phyloP scores from a whole-genome alignment of 2,329 filamentous ascomycete species.

The Fusarium nanum region DNA sequence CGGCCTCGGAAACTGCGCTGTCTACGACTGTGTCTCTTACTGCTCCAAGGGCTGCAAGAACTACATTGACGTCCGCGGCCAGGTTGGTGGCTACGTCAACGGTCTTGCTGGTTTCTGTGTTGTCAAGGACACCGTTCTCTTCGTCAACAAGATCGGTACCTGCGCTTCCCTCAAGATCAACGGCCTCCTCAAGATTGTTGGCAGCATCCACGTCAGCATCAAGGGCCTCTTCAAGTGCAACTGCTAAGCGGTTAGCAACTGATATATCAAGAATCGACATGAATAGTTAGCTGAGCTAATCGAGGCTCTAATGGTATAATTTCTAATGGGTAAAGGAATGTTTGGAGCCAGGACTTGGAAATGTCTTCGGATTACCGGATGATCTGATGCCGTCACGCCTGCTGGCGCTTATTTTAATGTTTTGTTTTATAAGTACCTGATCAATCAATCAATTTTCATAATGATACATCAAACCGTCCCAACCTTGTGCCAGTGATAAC shows the following conservation, averaged over 20 bases:
- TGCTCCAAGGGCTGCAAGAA: conserved; percentile 54
- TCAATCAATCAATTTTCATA: conserved; percentile 15
- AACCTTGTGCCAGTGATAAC: not conserved
- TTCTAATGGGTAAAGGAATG: conserved; percentile 22
- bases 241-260: conserved; percentile 44
- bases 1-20: conserved; percentile 48
- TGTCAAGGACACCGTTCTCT: conserved; percentile 48
- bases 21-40: conserved; percentile 54
- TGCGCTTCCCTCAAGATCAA: conserved; percentile 47
- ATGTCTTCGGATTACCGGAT: conserved; percentile 29
- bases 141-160: conserved; percentile 42
- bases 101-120: conserved; percentile 51
- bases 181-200: conserved; percentile 51
- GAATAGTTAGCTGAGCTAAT: not conserved
- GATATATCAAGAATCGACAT: not conserved
- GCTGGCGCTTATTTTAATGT: conserved; percentile 2
- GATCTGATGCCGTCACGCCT: conserved; percentile 12
- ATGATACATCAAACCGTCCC: conserved; percentile 2
- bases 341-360: conserved; percentile 5
- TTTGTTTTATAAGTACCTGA: conserved; percentile 7
- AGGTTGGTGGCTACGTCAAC: conserved; percentile 47
- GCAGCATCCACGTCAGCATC: conserved; percentile 47
- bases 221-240: conserved; percentile 50
- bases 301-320: conserved; percentile 8
- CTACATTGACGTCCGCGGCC: conserved; percentile 50